These are phyloP conservation scores for Rhizoclosmatium globosum DNA, from an alignment of 192 early-diverging fungal genomes.

Conservation along the genomic window DNA sequence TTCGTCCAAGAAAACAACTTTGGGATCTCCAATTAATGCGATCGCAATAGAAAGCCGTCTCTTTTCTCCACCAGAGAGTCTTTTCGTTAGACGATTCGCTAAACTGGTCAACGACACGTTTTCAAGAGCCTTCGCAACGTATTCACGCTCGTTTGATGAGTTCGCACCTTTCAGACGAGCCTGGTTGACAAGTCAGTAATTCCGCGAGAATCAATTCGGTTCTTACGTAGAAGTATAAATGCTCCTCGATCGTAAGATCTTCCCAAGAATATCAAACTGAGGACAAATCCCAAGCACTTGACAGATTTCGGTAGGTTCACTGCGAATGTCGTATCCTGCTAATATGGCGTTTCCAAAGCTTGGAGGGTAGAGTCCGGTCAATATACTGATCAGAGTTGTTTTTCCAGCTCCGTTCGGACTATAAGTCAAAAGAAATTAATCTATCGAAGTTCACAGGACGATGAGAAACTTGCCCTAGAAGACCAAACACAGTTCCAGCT, in stretches of 20 bases:
- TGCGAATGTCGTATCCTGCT: slow-evolving; percentile 67
- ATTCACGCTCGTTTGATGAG: slow-evolving; percentile 56
- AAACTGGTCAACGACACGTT: slow-evolving; percentile 68
- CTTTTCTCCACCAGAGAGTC: slow-evolving; percentile 80
- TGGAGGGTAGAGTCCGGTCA: slow-evolving; percentile 74
- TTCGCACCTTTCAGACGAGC: slow-evolving; percentile 76
- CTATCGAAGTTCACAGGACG: not conserved
- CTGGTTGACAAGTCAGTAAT: not conserved
- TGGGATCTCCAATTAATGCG: slow-evolving; percentile 62
- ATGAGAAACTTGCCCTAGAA: slow-evolving; percentile 44
- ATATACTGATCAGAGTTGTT: slow-evolving; percentile 76
- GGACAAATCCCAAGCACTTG: slow-evolving; percentile 80
- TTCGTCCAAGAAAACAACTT: slow-evolving; percentile 82
- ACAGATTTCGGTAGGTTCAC: slow-evolving; percentile 66
- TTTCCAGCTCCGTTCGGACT: slow-evolving; percentile 69
- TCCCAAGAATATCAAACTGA: slow-evolving; percentile 83
- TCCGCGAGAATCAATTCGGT: not conserved
- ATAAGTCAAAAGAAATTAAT: not conserved
- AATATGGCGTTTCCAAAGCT: slow-evolving; percentile 66
- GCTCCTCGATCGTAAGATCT: slow-evolving; percentile 75
- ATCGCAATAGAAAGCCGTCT: slow-evolving; percentile 64
- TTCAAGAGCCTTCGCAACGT: slow-evolving; percentile 54
- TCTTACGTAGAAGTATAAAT: slow-evolving; percentile 72
- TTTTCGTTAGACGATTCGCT: slow-evolving; percentile 63
- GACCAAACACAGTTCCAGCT: slow-evolving; percentile 64